These are phyloP conservation scores for Rosa hybrid DNA, from an alignment of 331 rosid genomes.

Conservation along the genomic window DNA sequence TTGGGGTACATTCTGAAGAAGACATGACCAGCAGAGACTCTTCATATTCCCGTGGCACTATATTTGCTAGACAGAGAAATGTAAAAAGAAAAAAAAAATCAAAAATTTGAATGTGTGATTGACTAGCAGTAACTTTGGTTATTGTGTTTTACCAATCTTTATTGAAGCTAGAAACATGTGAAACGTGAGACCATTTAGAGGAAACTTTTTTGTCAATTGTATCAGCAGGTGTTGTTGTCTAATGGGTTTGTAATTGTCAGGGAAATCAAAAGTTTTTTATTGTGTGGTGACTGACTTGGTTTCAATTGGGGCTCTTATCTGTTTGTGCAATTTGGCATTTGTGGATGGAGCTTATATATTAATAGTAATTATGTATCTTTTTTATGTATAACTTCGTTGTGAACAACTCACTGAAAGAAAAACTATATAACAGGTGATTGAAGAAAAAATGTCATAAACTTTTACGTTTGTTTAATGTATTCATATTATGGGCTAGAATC, in stretches of 20 bases:
- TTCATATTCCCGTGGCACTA: neutral
- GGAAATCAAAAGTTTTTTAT: neutral
- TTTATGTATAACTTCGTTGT: neutral
- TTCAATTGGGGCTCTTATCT: neutral
- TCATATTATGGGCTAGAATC: too few relatives aligned
- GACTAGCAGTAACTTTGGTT: conserved; percentile 30
- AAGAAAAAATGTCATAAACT: too few relatives aligned
- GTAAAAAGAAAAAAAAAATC: conserved; percentile 33
- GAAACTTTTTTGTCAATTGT: conserved; percentile 20
- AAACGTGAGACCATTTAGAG: conserved; percentile 31
- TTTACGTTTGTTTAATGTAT: too few relatives aligned
- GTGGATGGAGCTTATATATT: neutral
- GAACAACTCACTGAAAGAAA: neutral
- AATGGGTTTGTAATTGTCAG: conserved; percentile 19
- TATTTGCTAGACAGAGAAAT: conserved; percentile 23
- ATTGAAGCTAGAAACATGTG: conserved; percentile 31
- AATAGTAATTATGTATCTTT: neutral
- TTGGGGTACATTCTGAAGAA: conserved; percentile 78
- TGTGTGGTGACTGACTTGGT: neutral
- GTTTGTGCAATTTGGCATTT: neutral
- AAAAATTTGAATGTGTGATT: conserved; percentile 42
- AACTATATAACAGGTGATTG: too few relatives aligned
- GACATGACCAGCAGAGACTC: conserved; percentile 44
- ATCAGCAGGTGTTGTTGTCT: conserved; percentile 37
- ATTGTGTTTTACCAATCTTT: conserved; percentile 36